Base-by-base conservation (phyloP, 345 rosid genomes). In the Tarenaya hassleriana region DNA sequence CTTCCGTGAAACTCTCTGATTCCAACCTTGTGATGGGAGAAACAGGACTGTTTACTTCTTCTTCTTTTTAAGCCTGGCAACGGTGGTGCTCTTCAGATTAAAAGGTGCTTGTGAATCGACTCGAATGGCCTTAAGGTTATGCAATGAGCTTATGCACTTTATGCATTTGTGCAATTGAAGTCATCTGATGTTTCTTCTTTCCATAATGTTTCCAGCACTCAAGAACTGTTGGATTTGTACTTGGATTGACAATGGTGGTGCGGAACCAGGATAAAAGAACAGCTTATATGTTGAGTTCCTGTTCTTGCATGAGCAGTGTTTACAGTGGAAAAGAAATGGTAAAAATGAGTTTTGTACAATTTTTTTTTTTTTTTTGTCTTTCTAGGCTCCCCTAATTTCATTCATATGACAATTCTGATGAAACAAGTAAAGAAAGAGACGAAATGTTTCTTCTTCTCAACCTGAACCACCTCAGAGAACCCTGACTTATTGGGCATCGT, bases 331-430 rank as follows among this genome's bases (percentile, higher is more conserved):
- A 39, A 14, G 40, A 27, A 37, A 20, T 20, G 34, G 34, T 8
- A 1, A 39, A 56, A 17, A 3, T 15, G 37, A 57, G 32, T 51
- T 52, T n/a, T 66, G 60, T 66, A 66, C 64, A 66, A 13, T 58
- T 45, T 19, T 50, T 17, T 21, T 38, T 19, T 19, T 50, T 47
- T 50, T 64, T 58, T 44, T 58, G n/a, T n/a, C n/a, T n/a, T n/a
- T n/a, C n/a, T n/a, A n/a, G n/a, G n/a, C n/a, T n/a, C n/a, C n/a
- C n/a, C n/a, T n/a, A n/a, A n/a, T n/a, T n/a, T n/a, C 17, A n/a
- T 35, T 24, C 29, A 24, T 24, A 2, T 9, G 64, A 58, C 55
- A 44, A 52, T 38, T 32, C 29, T 46, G 27, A 44, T 24, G 37
- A 52, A 32, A 43, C 21, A 51, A 13, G 37, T 50, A 51, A n/a